These are phyloP conservation scores for Nicotiana tomentosiformis DNA, from an alignment of 257 asterid species.

Conservation along the genomic window DNA sequence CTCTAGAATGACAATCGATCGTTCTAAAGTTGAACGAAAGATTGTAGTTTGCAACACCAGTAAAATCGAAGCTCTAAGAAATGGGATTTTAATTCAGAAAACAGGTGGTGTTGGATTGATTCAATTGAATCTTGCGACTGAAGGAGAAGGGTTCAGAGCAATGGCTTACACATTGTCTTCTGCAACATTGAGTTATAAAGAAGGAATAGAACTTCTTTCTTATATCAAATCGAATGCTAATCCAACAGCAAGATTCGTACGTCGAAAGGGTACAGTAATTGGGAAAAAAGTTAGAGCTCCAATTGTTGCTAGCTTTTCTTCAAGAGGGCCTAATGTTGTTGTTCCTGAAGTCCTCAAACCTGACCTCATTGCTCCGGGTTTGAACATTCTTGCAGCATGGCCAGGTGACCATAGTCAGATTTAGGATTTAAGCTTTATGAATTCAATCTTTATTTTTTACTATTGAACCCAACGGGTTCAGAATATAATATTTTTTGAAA, in stretches of 20 bases:
- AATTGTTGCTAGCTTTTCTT: not conserved
- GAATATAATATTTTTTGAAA: not conserved
- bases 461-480: too few relatives aligned
- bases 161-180: not conserved
- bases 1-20: not conserved
- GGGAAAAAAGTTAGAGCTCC: conserved; percentile 2
- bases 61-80: not conserved
- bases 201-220: not conserved
- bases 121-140: not conserved
- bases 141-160: not conserved
- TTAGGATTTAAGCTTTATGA: not conserved
- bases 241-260: not conserved
- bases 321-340: not conserved
- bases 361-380: conserved; percentile 6
- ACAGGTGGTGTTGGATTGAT: conserved; percentile 7
- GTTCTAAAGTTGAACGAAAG: not conserved
- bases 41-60: not conserved
- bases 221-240: not conserved
- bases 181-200: not conserved
- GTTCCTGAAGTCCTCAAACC: conserved; percentile 9
- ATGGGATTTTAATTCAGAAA: not conserved
- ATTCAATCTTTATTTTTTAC: not conserved
- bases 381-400: conserved; percentile 14
- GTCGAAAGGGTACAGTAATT: not conserved
- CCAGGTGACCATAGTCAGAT: not conserved